Base-by-base conservation (phyloP, 768 basidiomycete genomes). In the Lactarius pseudohatsudake region DNA sequence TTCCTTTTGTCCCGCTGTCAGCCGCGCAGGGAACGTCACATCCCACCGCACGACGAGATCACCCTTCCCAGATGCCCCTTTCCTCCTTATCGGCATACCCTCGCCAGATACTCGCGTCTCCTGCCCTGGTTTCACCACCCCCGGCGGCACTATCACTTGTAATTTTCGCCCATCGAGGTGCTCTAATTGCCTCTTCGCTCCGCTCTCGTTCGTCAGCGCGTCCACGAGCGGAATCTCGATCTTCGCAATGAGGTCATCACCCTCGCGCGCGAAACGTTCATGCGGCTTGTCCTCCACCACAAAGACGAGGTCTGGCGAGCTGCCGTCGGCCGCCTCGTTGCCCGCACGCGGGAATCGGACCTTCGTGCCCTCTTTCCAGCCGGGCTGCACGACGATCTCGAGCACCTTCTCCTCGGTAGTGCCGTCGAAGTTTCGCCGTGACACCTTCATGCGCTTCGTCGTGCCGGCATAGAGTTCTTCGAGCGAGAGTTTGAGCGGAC, bases 291-390 rank as follows among this genome's bases (percentile, higher is more conserved):
- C 94, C 76, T 97, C 96, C n/a, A 97, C 86, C 57, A 96, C 86
- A 74, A 99, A 98, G 38, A 95, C 95, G n/a, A 99, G 83, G 75
- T 96, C 93, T 73, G 95, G 94, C 16, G 90, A 75, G 56, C 89
- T 89, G 13, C 90, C 89, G 40, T 68, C 75, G 15, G 79, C 74
- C 60, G 83, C 81, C 72, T 95, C 94, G 76, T 98, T 95, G 3
- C 94, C 94, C 11, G 92, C 89, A 26, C 85, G 85, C 0, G 91
- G 86, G 77, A 96, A 98, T 50, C 92, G 87, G 66, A 98, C 84
- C 79, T 96, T 97, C 20, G 96, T 98, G 0, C 96, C 96, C 67
- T 86, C 86, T 82, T 98, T 98, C 95, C 95, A 98, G 0, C 96
- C 96, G 0, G 96, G 93, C 69, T 84, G 83, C 28, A 93, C 82